phyloP scores from a whole-genome alignment of 2,329 filamentous ascomycete species.

The Colletotrichum higginsianum region DNA sequence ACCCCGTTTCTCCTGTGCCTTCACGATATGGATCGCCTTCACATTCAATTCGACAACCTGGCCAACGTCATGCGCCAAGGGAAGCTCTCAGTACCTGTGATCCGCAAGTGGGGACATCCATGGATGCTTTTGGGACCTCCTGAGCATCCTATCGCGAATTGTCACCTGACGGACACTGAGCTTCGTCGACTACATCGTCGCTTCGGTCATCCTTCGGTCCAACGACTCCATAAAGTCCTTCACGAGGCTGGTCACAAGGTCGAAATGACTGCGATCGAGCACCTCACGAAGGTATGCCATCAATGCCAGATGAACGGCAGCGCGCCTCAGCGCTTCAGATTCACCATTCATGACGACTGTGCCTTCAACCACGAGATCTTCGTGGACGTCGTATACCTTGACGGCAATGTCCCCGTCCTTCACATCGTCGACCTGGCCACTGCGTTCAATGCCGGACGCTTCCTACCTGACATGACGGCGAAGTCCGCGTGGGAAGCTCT shows the following conservation, averaged over 20 bases:
- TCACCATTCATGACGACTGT: conserved; percentile 44
- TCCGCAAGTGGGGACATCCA: not conserved
- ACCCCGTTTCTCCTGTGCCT: not conserved
- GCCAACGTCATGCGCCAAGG: not conserved
- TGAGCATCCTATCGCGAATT: not conserved
- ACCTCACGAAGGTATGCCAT: not conserved
- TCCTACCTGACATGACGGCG: not conserved
- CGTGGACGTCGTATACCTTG: not conserved
- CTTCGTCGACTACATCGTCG: not conserved
- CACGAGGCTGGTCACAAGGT: not conserved
- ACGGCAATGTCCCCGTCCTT: not conserved
- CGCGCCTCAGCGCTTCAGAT: not conserved
- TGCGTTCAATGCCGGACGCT: not conserved
- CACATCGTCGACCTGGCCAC: not conserved
- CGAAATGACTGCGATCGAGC: not conserved
- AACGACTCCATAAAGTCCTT: not conserved
- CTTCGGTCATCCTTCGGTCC: not conserved
- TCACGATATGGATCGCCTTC: not conserved
- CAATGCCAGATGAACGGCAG: not conserved
- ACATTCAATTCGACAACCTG: not conserved
- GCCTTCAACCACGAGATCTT: not conserved
- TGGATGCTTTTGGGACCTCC: not conserved
- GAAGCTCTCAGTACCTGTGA: not conserved
- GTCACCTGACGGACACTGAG: not conserved
- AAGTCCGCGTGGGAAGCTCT: not conserved